Base-by-base conservation (phyloP, 2,329 filamentous ascomycete species). In the Albifimbria verrucaria region DNA sequence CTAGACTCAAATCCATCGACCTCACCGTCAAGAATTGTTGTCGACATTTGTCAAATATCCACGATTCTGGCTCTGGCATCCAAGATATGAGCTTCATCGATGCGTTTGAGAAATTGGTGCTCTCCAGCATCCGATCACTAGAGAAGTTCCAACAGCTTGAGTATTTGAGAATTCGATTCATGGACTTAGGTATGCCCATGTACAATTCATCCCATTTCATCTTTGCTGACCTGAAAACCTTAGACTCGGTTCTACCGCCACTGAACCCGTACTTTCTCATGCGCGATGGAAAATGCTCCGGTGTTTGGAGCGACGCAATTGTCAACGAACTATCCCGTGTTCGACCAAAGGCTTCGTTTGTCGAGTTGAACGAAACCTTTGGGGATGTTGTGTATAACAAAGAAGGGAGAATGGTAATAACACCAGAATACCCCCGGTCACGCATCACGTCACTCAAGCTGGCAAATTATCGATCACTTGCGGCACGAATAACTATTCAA, bases 21-120 rank as follows among this genome's bases (percentile, higher is more conserved):
- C 69, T 91, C 44, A 86, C 86, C 0, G 85, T 91, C 52, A 89
- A 89, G 71, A 89, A 89, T 56, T 88, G 86, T 65, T 92, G 88
- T 61, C 81, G 86, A 3, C 72, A 77, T 43, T 66, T 76, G 54
- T 68, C 71, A 46, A 72, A 72, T 57, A 85, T 77, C 73, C 79
- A 84, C 56, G 86, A 89, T 59, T 79, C 80, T 0, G 86, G 85
- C 3, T 87, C 85, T 2, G 86, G 87, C 1, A 88, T 90, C 55
- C 86, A 85, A 20, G 87, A 90, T 60, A 81, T 87, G 73, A 77
- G 82, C 25, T 92, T 91, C 58, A 90, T 91, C 59, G 74, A 79
- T 22, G 81, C 85, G 0, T 91, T 91, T 60, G 88, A 90, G 68
- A 77, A 79, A 53, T 73, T 91, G 11, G 85, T 91, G 3, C 58